phyloP scores from a whole-genome alignment of 345 rosid genomes.

The Conringia planisiliqua region DNA sequence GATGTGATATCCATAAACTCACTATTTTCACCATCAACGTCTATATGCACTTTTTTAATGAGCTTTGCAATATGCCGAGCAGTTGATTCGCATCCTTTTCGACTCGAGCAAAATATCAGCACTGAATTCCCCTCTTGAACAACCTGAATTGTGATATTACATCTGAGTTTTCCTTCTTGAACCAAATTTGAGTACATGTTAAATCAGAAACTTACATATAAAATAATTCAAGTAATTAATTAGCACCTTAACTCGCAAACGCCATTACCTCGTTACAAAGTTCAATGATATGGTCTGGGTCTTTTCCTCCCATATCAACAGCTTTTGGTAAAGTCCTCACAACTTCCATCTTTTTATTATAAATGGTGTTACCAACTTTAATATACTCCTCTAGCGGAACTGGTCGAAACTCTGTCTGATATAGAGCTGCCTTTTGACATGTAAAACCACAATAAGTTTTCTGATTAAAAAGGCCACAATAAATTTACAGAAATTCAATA shows the following conservation, averaged over 20 bases:
- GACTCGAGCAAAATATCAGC: slow-evolving; percentile 91
- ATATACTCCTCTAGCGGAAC: slow-evolving; percentile 91
- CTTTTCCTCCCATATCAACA: slow-evolving; percentile 82
- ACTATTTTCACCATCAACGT: slow-evolving; percentile 40
- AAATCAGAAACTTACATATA: background rate
- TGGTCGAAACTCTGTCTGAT: slow-evolving; percentile 93
- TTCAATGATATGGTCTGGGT: slow-evolving; percentile 92
- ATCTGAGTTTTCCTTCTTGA: slow-evolving; percentile 23
- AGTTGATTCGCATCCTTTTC: slow-evolving; percentile 98
- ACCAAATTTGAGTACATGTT: slow-evolving; percentile 17
- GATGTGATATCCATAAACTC: slow-evolving; percentile 65
- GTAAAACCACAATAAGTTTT: slow-evolving; percentile 16
- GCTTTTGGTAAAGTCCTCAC: slow-evolving; percentile 69
- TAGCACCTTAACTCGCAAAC: background rate
- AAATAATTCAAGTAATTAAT: background rate
- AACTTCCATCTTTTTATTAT: slow-evolving; percentile 72
- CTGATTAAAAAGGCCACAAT: background rate
- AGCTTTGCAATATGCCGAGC: slow-evolving; percentile 82
- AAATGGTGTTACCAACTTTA: slow-evolving; percentile 85
- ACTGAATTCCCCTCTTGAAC: slow-evolving; percentile 97
- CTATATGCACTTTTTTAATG: slow-evolving; percentile 55
- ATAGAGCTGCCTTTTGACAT: slow-evolving; percentile 74
- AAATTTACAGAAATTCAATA: slow-evolving; percentile 6
- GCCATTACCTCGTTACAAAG: slow-evolving; percentile 82
- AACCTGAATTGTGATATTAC: slow-evolving; percentile 48